Evolutionary conservation across 192 early-diverging fungal species (phyloP).

Genomic region (Martensiomyces pterosporus): DNA sequence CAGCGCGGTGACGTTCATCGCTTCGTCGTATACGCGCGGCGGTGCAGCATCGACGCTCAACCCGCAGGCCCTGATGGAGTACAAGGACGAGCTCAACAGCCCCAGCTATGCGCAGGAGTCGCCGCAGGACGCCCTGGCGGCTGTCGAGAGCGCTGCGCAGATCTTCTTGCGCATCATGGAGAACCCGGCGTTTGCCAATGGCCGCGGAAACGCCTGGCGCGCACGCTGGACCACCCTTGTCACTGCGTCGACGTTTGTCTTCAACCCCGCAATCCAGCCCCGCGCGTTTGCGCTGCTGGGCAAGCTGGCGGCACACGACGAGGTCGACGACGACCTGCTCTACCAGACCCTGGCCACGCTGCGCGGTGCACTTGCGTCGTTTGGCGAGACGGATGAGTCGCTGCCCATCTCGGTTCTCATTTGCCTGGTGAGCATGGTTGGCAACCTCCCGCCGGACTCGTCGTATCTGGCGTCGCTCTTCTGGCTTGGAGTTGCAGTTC

Average conservation of each 20-base stretch:
- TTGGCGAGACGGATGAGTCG: conserved; percentile 75
- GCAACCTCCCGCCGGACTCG: conserved; percentile 75
- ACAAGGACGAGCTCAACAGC: conserved; percentile 39
- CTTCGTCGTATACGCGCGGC: conserved; percentile 49
- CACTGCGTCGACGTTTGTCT: conserved; percentile 88
- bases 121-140: conserved; percentile 41
- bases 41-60: conserved; percentile 50
- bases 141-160: conserved; percentile 57
- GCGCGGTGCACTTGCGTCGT: conserved; percentile 77
- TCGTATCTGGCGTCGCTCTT: conserved; percentile 81
- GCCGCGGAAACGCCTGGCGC: conserved; percentile 77
- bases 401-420: conserved; percentile 84
- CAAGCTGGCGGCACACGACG: conserved; percentile 74
- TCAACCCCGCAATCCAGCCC: conserved; percentile 90
- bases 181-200: conserved; percentile 46
- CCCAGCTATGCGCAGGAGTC: conserved; percentile 19
- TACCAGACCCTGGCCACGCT: conserved; percentile 90
- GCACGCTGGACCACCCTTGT: conserved; percentile 91
- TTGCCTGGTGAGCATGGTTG: conserved; percentile 86
- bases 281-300: conserved; percentile 90
- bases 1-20: conserved; percentile 49
- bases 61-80: conserved; percentile 49
- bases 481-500: conserved; percentile 85
- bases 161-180: conserved; percentile 56
- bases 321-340: conserved; percentile 88